Evolutionary conservation across 768 basidiomycete species (phyloP).

Genomic region (Leccinum disarticulatum): DNA sequence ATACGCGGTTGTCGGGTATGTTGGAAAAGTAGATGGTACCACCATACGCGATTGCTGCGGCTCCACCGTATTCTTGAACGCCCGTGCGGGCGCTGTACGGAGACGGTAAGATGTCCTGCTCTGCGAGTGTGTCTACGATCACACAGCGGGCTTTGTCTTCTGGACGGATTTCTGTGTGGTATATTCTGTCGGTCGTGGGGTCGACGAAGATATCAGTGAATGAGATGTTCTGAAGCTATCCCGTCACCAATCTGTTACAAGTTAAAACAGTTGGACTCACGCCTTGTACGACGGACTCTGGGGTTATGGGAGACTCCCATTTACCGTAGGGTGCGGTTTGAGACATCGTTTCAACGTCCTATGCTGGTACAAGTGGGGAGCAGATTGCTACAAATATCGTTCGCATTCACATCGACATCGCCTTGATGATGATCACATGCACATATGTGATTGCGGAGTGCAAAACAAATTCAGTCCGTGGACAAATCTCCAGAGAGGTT

Average conservation of each 20-base stretch:
- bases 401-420: not conserved
- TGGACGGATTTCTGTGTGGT: conserved; percentile 61
- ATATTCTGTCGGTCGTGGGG: conserved; percentile 42
- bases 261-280: conserved; percentile 30
- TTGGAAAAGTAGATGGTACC: conserved; percentile 61
- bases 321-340: conserved; percentile 54
- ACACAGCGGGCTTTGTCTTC: conserved; percentile 35
- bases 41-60: conserved; percentile 50
- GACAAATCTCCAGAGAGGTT: not conserved
- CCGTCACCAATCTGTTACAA: conserved; percentile 1
- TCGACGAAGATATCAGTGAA: conserved; percentile 54
- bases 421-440: not conserved
- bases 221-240: conserved; percentile 26
- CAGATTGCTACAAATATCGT: not conserved
- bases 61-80: conserved; percentile 76
- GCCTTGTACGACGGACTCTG: conserved; percentile 49
- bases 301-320: conserved; percentile 59
- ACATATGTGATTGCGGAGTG: not conserved
- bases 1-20: conserved; percentile 52
- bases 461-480: not conserved
- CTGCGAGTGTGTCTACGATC: conserved; percentile 44
- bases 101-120: conserved; percentile 50
- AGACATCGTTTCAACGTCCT: conserved; percentile 12
- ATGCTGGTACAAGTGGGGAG: too few relatives aligned
- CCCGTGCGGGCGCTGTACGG: conserved; percentile 56